Evolutionary conservation across 2,329 filamentous ascomycete genomes (phyloP).

Genomic region (Arthrobotrys conoides): DNA sequence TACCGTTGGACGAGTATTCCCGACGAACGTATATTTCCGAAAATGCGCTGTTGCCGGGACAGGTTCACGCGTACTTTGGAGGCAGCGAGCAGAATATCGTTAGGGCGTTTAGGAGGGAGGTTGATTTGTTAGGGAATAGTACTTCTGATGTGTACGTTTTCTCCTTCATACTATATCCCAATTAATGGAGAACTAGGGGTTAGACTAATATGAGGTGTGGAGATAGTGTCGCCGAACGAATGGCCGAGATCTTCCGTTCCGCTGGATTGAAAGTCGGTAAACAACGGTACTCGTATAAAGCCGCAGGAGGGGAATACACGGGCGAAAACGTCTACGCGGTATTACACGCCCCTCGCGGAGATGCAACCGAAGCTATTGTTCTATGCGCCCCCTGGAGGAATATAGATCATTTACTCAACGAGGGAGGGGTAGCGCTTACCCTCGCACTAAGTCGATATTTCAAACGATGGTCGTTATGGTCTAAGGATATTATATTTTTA

Average conservation of each 20-base stretch:
- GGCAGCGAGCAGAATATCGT: slow-evolving; percentile 97
- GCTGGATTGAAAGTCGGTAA: slow-evolving; percentile 88
- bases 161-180: too few species aligned
- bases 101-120: slow-evolving; percentile 87
- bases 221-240: slow-evolving; percentile 75
- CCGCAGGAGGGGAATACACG: slow-evolving; percentile 79
- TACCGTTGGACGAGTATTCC: slow-evolving; percentile 92
- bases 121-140: slow-evolving; percentile 74
- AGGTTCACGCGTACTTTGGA: slow-evolving; percentile 97
- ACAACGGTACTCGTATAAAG: slow-evolving; percentile 88
- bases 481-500: slow-evolving; percentile 96
- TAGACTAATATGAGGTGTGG: slow-evolving; percentile 22
- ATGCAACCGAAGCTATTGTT: slow-evolving; percentile 97
- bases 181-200: too few species aligned
- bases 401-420: slow-evolving; percentile 82
- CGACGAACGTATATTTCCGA: slow-evolving; percentile 96
- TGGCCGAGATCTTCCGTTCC: slow-evolving; percentile 81
- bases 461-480: slow-evolving; percentile 98
- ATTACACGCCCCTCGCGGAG: slow-evolving; percentile 90
- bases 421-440: slow-evolving; percentile 87
- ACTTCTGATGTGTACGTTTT: slow-evolving; percentile 59
- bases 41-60: slow-evolving; percentile 93
- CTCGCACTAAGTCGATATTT: slow-evolving; percentile 94
- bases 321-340: slow-evolving; percentile 96
- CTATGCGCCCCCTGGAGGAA: slow-evolving; percentile 91